These are phyloP conservation scores for Chimonanthus praecox DNA, from an alignment of 164 flowering plant species.

Conservation along the genomic window DNA sequence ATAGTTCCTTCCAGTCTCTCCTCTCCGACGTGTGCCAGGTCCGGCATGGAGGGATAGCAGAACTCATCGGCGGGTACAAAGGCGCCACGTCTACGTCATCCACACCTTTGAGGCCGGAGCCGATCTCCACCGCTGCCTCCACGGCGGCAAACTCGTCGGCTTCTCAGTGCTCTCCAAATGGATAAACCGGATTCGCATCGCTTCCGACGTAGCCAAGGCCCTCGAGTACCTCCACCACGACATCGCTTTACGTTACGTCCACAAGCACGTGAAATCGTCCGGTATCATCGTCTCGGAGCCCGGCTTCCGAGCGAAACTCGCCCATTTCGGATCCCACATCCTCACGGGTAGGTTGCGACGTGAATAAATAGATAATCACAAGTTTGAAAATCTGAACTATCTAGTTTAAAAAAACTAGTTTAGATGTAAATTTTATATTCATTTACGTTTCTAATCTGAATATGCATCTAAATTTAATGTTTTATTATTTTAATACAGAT, in stretches of 20 bases:
- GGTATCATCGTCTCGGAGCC: conserved; percentile 5
- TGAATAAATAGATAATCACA: no score
- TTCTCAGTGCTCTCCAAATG: conserved; percentile 2
- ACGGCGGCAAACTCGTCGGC: background rate
- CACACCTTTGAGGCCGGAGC: conserved; percentile 1
- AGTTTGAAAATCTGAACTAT: no score
- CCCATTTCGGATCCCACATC: conserved; percentile 2
- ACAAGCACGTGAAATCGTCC: background rate
- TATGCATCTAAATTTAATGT: no score
- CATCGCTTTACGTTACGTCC: conserved; percentile 5
- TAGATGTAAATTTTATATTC: no score
- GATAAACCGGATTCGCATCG: conserved; percentile 4
- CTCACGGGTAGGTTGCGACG: background rate
- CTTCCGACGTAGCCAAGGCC: conserved; percentile 5
- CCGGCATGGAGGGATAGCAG: background rate
- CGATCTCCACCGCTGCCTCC: background rate
- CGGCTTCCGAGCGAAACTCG: conserved; percentile 1
- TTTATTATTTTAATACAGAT: no score
- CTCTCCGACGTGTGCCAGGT: conserved; percentile 3
- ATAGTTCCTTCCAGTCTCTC: background rate
- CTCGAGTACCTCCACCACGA: conserved; percentile 9
- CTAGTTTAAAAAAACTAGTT: no score
- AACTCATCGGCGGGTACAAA: background rate
- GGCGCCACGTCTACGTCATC: background rate
- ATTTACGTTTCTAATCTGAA: no score